Percentiles rank a stretch among this genome's conserved stretches.
Conservation (phyloP, 345 rosid genomes). For the Odontarrhena argentea region DNA sequence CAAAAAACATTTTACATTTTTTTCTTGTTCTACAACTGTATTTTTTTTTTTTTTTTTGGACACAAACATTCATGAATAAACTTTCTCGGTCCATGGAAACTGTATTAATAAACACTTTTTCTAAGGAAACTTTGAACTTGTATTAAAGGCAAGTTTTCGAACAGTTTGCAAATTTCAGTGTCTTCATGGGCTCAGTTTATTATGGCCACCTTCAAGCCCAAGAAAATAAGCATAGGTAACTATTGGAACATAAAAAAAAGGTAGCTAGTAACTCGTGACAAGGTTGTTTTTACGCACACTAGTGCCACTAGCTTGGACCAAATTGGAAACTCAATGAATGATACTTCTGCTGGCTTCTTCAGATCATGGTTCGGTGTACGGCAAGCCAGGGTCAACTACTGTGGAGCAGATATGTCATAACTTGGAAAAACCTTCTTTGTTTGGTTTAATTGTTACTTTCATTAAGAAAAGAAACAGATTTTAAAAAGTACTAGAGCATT, state of each 20-base stretch:
- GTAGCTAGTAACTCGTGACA: no score
- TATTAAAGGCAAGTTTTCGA: background rate
- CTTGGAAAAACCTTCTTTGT: no score
- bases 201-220: slow-evolving; percentile 19
- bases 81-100: no score
- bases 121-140: background rate
- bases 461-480: no score
- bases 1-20: no score
- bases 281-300: background rate
- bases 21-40: no score
- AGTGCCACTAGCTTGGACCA: background rate
- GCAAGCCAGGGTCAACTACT: background rate
- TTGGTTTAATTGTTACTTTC: no score
- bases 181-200: slow-evolving; percentile 10
- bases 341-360: background rate
- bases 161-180: background rate
- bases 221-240: background rate
- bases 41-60: no score
- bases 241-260: no score
- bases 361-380: slow-evolving; percentile 2
- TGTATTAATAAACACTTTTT: no score
- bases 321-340: background rate
- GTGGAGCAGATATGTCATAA: background rate
- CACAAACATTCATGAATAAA: no score
- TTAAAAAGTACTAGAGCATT: no score